phyloP scores from a whole-genome alignment of 2,329 filamentous ascomycete species.

The Aspergillus tamarii region DNA sequence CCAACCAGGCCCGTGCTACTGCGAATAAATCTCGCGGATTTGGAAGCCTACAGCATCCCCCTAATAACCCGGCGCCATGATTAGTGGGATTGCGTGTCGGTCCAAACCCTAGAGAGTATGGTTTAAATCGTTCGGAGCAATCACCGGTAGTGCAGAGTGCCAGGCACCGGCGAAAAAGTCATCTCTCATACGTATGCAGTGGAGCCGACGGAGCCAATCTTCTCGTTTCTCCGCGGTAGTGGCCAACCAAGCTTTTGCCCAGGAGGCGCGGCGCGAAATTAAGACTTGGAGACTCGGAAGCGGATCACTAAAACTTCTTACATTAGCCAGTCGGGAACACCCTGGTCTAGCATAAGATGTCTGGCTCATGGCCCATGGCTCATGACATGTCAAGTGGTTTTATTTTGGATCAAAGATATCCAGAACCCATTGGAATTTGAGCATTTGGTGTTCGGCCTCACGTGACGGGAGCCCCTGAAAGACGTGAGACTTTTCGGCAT shows the following conservation, averaged over 20 bases:
- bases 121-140: background rate
- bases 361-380: background rate
- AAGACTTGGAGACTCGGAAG: background rate
- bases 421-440: background rate
- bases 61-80: background rate
- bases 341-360: too few relatives aligned
- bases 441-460: background rate
- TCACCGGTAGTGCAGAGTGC: background rate
- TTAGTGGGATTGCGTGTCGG: constrained; percentile 8
- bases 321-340: background rate
- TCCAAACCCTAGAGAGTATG: constrained; percentile 5
- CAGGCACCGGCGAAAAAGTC: background rate
- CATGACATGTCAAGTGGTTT: background rate
- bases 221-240: constrained; percentile 5
- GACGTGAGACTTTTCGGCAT: too few relatives aligned
- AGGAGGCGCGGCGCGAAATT: background rate
- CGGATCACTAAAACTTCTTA: background rate
- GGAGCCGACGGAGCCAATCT: constrained; percentile 8
- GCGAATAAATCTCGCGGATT: background rate
- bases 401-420: background rate
- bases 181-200: constrained; percentile 11
- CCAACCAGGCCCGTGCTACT: background rate
- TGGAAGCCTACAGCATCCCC: background rate
- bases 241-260: constrained; percentile 9
- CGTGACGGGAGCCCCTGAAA: background rate